A percentile compares a stretch with the other conserved stretches of the same genome.
phyloP scores from a whole-genome alignment of 768 basidiomycete genomes.

The Leucocoprinus leucothites region DNA sequence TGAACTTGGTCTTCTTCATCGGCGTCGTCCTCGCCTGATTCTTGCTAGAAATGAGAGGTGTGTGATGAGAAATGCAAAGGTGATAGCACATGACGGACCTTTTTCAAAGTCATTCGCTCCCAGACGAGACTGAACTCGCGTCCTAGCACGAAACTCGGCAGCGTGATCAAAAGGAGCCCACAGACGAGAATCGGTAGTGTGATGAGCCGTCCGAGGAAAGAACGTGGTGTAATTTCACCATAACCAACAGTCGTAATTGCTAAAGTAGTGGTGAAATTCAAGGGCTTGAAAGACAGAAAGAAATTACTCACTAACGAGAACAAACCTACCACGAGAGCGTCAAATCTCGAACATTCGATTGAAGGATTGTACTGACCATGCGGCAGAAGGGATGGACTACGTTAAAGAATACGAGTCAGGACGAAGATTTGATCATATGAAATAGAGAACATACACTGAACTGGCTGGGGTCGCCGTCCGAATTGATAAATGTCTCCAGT shows the following conservation, averaged over 20 bases:
- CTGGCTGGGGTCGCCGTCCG: slow-evolving; percentile 79
- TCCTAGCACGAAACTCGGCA: slow-evolving; percentile 90
- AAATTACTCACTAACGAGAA: slow-evolving; percentile 66
- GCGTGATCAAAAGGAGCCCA: slow-evolving; percentile 83
- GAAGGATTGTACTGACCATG: slow-evolving; percentile 45
- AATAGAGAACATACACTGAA: slow-evolving; percentile 57
- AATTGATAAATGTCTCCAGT: slow-evolving; percentile 77
- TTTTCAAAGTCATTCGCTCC: slow-evolving; percentile 66
- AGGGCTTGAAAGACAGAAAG: neutral
- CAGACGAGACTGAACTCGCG: slow-evolving; percentile 89
- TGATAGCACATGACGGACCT: slow-evolving; percentile 25
- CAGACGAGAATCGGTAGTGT: slow-evolving; percentile 86
- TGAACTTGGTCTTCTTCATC: slow-evolving; percentile 11
- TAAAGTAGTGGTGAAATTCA: slow-evolving; percentile 20
- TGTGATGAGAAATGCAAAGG: too few relatives aligned
- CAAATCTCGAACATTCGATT: slow-evolving; percentile 21
- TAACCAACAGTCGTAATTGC: slow-evolving; percentile 91
- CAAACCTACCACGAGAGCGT: slow-evolving; percentile 39
- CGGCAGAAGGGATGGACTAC: slow-evolving; percentile 39
- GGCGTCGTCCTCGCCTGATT: slow-evolving; percentile 1
- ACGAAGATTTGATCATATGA: slow-evolving; percentile 32
- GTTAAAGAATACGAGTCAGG: neutral
- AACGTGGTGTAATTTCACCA: slow-evolving; percentile 88
- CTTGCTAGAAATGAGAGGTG: neutral
- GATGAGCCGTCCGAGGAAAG: slow-evolving; percentile 81